Evolutionary conservation across 371 early-diverging fungal genomes (phyloP), one percentile per base, ranked within the genome.

Genomic region (Apophysomyces sp.): DNA sequence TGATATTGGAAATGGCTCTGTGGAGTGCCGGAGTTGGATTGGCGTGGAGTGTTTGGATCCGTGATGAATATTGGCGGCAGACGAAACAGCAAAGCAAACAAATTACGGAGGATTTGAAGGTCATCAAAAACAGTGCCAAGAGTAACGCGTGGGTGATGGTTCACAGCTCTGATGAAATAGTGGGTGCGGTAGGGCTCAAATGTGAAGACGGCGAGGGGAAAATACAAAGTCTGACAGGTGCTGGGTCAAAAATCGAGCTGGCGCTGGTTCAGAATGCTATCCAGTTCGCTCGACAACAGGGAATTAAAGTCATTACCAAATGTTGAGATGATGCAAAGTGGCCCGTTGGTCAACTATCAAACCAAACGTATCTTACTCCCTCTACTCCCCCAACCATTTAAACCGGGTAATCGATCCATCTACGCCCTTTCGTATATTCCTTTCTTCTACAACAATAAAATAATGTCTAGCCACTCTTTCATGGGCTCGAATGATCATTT

Each of bases 71-170:
- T 21, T 40, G 60, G 24, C 21, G 44, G 2, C 31, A 53, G 9
- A 7, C 26, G 13, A 28, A 54, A 58, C 24, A 15, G 49, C 0
- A 41, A 54, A 16, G 44, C 61, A 8, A 36, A 21, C 11, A 60
- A 65, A 41, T 57, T 34, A 2, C 32, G 24, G 12, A 59, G 41
- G 39, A 51, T 61, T 26, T n/a, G 30, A 8, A 5, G 3, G 8
- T 52, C 62, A 49, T 24, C 56, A 67, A 56, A 24, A 57, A 37
- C 71, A 75, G 49, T 16, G 24, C 9, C 18, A 44, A 21, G 21
- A 79, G 68, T 28, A 62, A 65, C 37, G 65, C 63, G 0, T 79
- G 80, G 80, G 68, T 79, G 5, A 72, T 74, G 74, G 69, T 44
- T 21, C 49, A 21, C 49, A 21, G 9, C 49, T 18, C 49, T 18